A percentile compares a stretch with the other conserved stretches of the same genome.
Conservation (phyloP, 2,329 filamentous ascomycete genomes). For the Verticillium zaregamsianum region DNA sequence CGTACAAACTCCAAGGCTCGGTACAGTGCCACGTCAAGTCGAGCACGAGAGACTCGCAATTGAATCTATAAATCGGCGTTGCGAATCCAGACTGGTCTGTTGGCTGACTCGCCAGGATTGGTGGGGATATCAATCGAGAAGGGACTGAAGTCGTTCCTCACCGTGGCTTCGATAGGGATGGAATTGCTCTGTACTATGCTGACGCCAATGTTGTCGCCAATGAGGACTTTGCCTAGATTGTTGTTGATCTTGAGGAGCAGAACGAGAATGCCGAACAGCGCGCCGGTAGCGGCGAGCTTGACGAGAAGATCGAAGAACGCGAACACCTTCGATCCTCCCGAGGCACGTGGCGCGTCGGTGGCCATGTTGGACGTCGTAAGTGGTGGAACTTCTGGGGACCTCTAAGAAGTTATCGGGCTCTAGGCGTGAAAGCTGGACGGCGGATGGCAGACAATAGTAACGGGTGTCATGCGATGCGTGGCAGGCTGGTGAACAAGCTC, state of each 20-base stretch:
- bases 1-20: too few species aligned
- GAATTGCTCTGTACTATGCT: neutral
- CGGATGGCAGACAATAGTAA: too few species aligned
- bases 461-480: too few species aligned
- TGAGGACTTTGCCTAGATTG: neutral
- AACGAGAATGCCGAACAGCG: conserved; percentile 1
- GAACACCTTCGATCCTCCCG: neutral
- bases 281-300: neutral
- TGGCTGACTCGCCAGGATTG: neutral
- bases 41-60: neutral
- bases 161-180: neutral
- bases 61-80: neutral
- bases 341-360: neutral
- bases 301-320: neutral
- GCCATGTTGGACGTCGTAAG: neutral
- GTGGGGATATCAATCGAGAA: neutral
- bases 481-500: too few species aligned
- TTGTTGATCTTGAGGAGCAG: neutral
- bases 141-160: neutral
- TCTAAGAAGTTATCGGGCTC: too few species aligned
- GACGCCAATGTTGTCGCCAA: neutral
- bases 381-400: too few species aligned
- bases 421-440: too few species aligned
- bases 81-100: neutral
- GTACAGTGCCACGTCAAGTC: too few species aligned